Percentiles rank a stretch among this genome's conserved stretches.
phyloP scores from a whole-genome alignment of 768 basidiomycete genomes.

The Chlorophyllum brunneum region DNA sequence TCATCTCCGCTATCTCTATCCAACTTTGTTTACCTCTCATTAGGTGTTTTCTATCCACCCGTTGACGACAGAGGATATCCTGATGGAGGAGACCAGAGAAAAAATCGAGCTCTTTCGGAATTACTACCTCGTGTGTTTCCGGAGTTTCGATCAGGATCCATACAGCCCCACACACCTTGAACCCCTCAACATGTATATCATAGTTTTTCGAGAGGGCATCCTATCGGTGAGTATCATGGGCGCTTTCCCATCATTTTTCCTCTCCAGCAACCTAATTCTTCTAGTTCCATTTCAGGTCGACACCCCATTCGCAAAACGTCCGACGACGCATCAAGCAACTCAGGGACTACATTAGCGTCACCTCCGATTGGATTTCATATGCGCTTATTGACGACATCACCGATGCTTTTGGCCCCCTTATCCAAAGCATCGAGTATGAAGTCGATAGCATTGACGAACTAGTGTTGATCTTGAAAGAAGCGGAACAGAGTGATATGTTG shows the following conservation, averaged over 20 bases:
- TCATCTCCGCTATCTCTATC: conserved; percentile 3
- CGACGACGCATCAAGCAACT: conserved; percentile 97
- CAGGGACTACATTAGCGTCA: conserved; percentile 98
- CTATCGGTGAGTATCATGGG: conserved; percentile 62
- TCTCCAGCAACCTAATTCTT: background rate
- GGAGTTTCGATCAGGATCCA: conserved; percentile 97
- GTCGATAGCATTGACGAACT: conserved; percentile 99
- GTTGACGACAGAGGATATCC: conserved; percentile 97
- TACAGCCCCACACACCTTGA: conserved; percentile 97
- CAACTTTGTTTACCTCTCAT: background rate
- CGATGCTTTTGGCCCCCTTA: conserved; percentile 97
- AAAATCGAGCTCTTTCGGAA: conserved; percentile 99
- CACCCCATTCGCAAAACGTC: conserved; percentile 97
- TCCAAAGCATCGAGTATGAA: conserved; percentile 98
- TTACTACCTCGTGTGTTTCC: conserved; percentile 98
- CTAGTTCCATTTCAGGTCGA: conserved; percentile 96
- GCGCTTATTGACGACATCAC: conserved; percentile 99
- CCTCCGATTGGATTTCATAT: conserved; percentile 99
- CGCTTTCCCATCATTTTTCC: conserved; percentile 13
- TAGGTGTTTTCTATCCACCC: conserved; percentile 98
- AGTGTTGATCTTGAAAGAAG: conserved; percentile 92
- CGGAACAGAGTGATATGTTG: conserved; percentile 98
- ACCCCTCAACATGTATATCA: conserved; percentile 99
- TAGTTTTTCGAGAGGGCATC: conserved; percentile 96
- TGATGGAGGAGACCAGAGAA: conserved; percentile 99